Conservation (phyloP, 2,329 filamentous ascomycete genomes). For the Dryadomyces quercivorus region DNA sequence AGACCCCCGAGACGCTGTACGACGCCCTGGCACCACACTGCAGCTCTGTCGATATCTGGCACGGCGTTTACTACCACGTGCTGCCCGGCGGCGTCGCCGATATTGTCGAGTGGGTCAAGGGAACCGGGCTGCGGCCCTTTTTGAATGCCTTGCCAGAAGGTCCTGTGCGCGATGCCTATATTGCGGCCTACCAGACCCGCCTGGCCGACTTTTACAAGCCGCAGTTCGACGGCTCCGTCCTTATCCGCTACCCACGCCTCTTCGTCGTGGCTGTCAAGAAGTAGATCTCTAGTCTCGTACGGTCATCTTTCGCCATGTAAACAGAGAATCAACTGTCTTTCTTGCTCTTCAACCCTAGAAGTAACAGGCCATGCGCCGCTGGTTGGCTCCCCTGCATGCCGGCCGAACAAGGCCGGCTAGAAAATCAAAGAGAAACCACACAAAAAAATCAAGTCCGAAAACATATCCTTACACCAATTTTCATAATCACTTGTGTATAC, state of each 20-base stretch:
- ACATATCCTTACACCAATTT: background rate
- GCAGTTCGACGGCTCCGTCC: conserved; percentile 37
- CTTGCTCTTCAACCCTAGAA: background rate
- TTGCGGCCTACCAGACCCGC: conserved; percentile 31
- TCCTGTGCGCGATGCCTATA: conserved; percentile 28
- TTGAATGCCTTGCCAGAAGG: conserved; percentile 29
- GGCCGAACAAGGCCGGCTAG: background rate
- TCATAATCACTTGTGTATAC: background rate
- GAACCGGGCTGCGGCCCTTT: conserved; percentile 43
- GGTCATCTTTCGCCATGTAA: background rate
- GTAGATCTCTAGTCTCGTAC: background rate
- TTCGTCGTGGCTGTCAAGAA: conserved; percentile 35
- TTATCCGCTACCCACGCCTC: conserved; percentile 42
- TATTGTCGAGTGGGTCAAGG: conserved; percentile 48
- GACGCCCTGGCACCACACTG: conserved; percentile 32
- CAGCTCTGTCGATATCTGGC: conserved; percentile 36
- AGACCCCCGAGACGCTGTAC: conserved; percentile 33
- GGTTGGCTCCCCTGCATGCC: background rate
- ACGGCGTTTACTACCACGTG: conserved; percentile 39
- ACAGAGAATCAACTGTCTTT: background rate
- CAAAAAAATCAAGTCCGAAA: background rate
- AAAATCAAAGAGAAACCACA: background rate
- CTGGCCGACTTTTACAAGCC: conserved; percentile 30
- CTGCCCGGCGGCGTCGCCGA: conserved; percentile 31
- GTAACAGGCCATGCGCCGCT: conserved; percentile 3